A percentile compares a stretch with the other conserved stretches of the same genome.
Conservation (phyloP, 371 early-diverging fungal genomes). For the Lichtheimia corymbifera region DNA sequence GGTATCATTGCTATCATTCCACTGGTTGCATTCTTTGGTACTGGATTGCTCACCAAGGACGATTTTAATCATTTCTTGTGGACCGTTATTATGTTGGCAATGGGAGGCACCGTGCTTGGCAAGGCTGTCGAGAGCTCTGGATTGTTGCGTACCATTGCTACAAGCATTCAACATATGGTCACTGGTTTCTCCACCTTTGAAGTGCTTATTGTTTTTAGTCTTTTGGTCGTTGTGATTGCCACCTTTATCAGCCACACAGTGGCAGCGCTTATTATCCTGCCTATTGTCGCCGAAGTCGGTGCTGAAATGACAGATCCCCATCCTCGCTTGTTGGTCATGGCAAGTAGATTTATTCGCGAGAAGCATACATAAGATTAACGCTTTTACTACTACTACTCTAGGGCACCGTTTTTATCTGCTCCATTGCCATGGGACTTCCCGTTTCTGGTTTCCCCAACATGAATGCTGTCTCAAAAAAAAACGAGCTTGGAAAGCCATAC, state of each 20-base stretch:
- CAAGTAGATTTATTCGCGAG: conserved; percentile 6
- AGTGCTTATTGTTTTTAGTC: conserved; percentile 70
- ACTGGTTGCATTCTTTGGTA: conserved; percentile 77
- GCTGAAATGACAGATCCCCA: conserved; percentile 73
- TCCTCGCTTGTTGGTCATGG: conserved; percentile 89
- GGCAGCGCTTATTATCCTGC: conserved; percentile 81
- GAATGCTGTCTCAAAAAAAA: conserved; percentile 81
- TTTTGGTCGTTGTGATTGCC: conserved; percentile 74
- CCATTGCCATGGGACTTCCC: conserved; percentile 84
- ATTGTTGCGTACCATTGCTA: conserved; percentile 74
- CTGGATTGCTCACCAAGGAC: conserved; percentile 77
- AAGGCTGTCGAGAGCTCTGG: conserved; percentile 81
- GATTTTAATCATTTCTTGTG: conserved; percentile 78
- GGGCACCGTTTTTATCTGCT: conserved; percentile 76
- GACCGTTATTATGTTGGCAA: conserved; percentile 82
- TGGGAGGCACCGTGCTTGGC: conserved; percentile 85
- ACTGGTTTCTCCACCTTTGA: conserved; percentile 65
- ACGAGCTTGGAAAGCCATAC: conserved; percentile 74
- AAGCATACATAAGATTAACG: neutral
- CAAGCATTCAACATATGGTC: conserved; percentile 63
- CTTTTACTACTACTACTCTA: neutral
- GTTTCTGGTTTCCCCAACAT: conserved; percentile 85
- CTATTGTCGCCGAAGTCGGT: conserved; percentile 81
- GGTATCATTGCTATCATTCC: conserved; percentile 81
- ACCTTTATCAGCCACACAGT: conserved; percentile 97